A percentile compares a stretch with the other conserved stretches of the same genome.
phyloP scores from a whole-genome alignment of 768 basidiomycete species.

The Mrakia hoshinonis region DNA sequence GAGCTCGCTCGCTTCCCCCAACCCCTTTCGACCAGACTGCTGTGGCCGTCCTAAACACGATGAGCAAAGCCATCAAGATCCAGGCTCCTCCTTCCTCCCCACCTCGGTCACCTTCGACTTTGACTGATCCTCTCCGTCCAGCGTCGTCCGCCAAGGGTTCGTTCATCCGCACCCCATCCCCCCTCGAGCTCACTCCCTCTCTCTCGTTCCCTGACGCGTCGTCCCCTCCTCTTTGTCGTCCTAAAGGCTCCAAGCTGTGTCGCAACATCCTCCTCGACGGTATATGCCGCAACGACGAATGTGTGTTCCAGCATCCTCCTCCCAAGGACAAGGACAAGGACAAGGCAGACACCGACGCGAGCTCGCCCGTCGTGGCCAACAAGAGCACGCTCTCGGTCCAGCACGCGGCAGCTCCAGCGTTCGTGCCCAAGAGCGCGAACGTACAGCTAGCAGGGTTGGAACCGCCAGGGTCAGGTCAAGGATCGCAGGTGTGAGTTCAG shows the following conservation, averaged over 20 bases:
- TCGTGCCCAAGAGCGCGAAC: slow-evolving; percentile 13
- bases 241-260: slow-evolving; percentile 24
- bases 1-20: neutral
- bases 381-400: slow-evolving; percentile 8
- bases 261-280: slow-evolving; percentile 25
- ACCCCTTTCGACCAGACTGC: too few relatives aligned
- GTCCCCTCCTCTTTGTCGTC: neutral
- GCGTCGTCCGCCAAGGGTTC: slow-evolving; percentile 9
- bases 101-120: neutral
- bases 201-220: too few relatives aligned
- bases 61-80: slow-evolving; percentile 23
- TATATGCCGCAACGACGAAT: neutral
- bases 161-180: neutral
- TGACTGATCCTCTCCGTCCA: neutral
- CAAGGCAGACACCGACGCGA: neutral
- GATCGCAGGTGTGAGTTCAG: slow-evolving; percentile 14
- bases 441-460: neutral
- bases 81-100: slow-evolving; percentile 17
- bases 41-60: neutral
- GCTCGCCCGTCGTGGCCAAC: neutral
- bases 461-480: neutral
- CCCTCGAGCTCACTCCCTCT: neutral
- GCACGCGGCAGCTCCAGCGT: slow-evolving; percentile 6
- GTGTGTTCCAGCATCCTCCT: neutral
- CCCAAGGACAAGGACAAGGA: neutral